Conservation (phyloP, 768 basidiomycete genomes). For the Russula sp. region DNA sequence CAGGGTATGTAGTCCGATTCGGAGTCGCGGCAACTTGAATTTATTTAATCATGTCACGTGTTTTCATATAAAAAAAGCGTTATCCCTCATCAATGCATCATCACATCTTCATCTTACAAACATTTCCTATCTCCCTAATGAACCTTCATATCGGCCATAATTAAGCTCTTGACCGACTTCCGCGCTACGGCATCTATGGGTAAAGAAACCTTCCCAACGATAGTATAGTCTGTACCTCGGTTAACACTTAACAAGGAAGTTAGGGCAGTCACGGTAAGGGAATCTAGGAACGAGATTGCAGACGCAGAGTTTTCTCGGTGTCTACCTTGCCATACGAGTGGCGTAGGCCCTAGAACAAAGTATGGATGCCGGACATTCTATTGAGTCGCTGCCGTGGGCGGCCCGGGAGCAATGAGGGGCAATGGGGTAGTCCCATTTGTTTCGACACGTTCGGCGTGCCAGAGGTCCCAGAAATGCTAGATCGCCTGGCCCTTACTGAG, state of each 20-base stretch:
- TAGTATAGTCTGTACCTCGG: neutral
- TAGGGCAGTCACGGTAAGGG: neutral
- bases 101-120: too few species aligned
- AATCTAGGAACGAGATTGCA: neutral
- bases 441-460: neutral
- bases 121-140: too few species aligned
- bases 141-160: neutral
- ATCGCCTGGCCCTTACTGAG: neutral
- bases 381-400: neutral
- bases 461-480: neutral
- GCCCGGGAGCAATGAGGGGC: too few species aligned
- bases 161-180: neutral
- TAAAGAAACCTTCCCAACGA: neutral
- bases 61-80: too few species aligned
- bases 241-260: neutral
- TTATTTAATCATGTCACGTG: too few species aligned
- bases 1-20: too few species aligned
- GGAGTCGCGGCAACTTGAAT: too few species aligned
- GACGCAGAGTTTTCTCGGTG: neutral
- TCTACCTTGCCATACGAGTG: neutral
- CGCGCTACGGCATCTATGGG: neutral
- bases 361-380: neutral
- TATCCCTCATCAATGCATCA: too few species aligned
- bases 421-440: neutral
- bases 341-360: neutral